Percentiles rank a stretch among this genome's conserved stretches.
Evolutionary conservation across 345 rosid genomes (phyloP).

Genomic region (Hibiscus syriacus): DNA sequence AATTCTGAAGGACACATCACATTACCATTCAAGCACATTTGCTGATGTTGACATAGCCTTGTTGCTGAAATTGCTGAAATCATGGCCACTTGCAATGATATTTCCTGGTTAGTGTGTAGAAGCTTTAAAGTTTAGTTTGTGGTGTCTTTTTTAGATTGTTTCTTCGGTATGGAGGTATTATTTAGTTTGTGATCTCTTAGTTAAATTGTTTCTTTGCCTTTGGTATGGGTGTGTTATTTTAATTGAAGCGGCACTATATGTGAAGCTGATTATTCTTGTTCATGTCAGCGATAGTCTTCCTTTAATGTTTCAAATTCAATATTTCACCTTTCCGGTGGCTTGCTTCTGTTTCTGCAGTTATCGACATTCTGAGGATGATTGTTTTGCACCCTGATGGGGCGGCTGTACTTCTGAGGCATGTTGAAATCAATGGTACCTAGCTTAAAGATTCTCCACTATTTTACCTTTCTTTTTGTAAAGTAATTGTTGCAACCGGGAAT

Average conservation of each 20-base stretch:
- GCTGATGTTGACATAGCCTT: constrained; percentile 63
- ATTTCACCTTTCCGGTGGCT: background rate
- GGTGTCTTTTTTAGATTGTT: background rate
- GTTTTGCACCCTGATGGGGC: constrained; percentile 92
- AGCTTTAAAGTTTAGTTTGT: background rate
- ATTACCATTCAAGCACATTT: constrained; percentile 73
- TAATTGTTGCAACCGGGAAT: background rate
- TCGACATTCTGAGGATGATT: constrained; percentile 77
- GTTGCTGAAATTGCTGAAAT: constrained; percentile 58
- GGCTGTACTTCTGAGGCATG: constrained; percentile 47
- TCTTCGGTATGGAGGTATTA: background rate
- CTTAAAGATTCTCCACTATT: background rate
- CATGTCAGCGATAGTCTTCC: background rate
- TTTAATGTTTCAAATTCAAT: background rate
- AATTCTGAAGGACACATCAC: constrained; percentile 88
- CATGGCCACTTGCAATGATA: constrained; percentile 81
- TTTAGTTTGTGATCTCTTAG: too few species aligned
- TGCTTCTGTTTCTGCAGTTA: constrained; percentile 36
- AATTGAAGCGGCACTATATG: background rate
- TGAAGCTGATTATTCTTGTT: background rate
- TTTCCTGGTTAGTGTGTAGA: constrained; percentile 68
- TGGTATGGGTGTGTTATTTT: background rate
- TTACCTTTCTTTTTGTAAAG: constrained; percentile 2
- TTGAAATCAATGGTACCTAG: constrained; percentile 50
- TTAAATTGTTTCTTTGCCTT: too few species aligned